Base-by-base conservation (phyloP, 768 basidiomycete species). In the Sporobolomyces pararoseus region DNA sequence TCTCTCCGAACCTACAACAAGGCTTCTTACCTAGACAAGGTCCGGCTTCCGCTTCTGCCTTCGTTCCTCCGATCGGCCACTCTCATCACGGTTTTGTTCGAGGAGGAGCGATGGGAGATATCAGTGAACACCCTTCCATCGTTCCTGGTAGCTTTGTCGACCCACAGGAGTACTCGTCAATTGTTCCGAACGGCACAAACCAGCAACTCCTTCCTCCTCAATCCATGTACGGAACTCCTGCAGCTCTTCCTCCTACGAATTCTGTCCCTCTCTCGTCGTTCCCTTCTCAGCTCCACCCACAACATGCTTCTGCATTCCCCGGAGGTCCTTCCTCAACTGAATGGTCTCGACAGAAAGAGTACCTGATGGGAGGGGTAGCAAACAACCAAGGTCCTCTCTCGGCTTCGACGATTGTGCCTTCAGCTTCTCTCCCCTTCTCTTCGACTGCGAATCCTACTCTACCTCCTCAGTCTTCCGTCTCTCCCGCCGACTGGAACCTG, bases 1-100 rank as follows among this genome's bases (percentile, higher is more conserved):
- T 74, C 50, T 42, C 62, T 23, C 52, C 37, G 46, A 23, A 47
- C 21, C 23, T 21, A 14, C 46, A 47, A 47, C 21, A 13, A 23
- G 21, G 14, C 23, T 47, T 47, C 46, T 7, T 23, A 14, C 23
- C 46, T 7, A 12, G 66, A 19, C 69, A 69, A 31, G 82, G 85
- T 21, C 85, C 86, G n/a, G 83, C 81, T 55, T 82, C 83, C 74
- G 81, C 84, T 17, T 80, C 83, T 0, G 81, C 82, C 1, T 85
- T 81, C 75, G 81, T 82, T 7, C 81, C 81, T 17, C 79, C 80
- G 42, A 82, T 82, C 70, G 81, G 80, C 0, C 83, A 83, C 75
- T 80, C 75, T 57, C 71, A 76, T 39, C 51, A 61, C 7, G 54
- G 53, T 9, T 27, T 53, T 39, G 32, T 49, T 10, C 42, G 62